Base-by-base conservation (phyloP, 805 yeast species). In the Myxozyma melibiosi region DNA sequence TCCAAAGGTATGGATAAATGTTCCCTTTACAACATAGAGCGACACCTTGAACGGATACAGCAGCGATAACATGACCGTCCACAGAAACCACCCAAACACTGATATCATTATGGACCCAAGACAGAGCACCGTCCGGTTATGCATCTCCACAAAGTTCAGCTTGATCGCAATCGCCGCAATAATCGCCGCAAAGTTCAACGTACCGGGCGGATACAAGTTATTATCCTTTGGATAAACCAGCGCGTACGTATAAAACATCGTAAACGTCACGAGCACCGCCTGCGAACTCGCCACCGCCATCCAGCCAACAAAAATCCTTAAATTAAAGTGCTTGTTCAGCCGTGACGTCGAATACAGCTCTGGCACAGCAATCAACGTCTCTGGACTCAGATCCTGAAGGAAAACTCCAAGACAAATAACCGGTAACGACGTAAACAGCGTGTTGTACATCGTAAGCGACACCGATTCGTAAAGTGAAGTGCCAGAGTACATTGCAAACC, bases 381-480 rank as follows among this genome's bases (percentile, higher is more conserved):
- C 82, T 0, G 98, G 96, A 47, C 84, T 79, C 69, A 94, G 77
- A 67, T 94, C 99, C 68, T 86, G 87, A 66, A 92, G 96, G 72
- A 94, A 86, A 83, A 91, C 88, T n/a, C 99, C 99, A 51, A 94
- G 77, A 67, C 95, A 87, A 37, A 94, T 72, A 2, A 94, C 98
- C 0, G 97, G 91, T 49, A 94, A 76, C 0, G 97, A 89, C 0
- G 99, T 92, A 74, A 94, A 95, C 60, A 94, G 78, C 0, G 99
- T 95, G 70, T 94, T 95, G 76, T 88, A 94, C 97, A 95, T 91
- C 0, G 97, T 88, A 58, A 94, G 78, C 1, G 98, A 91, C 96
- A 97, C 91, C 39, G 92, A 85, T 69, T 95, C 99, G 71, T 89
- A 94, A 64, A 92, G 71, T 0, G 97, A 90, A 0, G 96, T 84